These are phyloP conservation scores for Lactuca sativa DNA, from an alignment of 129 eudicot genomes.

Conservation along the genomic window DNA sequence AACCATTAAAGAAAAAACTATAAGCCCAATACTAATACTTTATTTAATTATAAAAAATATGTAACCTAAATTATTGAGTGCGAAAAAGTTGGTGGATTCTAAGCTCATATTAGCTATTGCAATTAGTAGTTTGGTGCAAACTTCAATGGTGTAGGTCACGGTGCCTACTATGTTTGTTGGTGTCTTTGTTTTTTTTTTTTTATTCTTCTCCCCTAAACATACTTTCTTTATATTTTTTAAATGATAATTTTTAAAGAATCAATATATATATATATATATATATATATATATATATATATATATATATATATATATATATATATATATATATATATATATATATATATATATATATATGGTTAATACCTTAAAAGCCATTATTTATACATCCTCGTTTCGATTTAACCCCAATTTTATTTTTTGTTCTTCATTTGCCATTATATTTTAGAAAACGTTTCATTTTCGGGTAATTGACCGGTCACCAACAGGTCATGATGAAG, in stretches of 20 bases:
- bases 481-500: too few relatives aligned
- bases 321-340: too few relatives aligned
- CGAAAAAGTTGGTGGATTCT: conserved; percentile 23
- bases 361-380: too few relatives aligned
- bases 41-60: not conserved
- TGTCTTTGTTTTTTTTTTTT: not conserved
- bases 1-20: not conserved
- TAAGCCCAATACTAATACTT: not conserved
- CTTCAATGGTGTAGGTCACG: conserved; percentile 38
- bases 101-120: conserved; percentile 3
- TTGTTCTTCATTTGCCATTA: too few relatives aligned
- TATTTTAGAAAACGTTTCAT: too few relatives aligned
- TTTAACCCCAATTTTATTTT: too few relatives aligned
- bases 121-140: conserved; percentile 38
- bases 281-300: too few relatives aligned
- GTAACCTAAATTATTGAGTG: conserved; percentile 11
- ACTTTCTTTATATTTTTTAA: not conserved
- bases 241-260: not conserved
- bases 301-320: too few relatives aligned
- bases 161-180: conserved; percentile 16
- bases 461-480: too few relatives aligned
- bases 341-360: too few relatives aligned
- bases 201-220: not conserved
- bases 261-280: too few relatives aligned
- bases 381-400: too few relatives aligned